These are phyloP conservation scores for Pelargonium citronellum DNA, from an alignment of 441 rosid genomes.

Conservation along the genomic window DNA sequence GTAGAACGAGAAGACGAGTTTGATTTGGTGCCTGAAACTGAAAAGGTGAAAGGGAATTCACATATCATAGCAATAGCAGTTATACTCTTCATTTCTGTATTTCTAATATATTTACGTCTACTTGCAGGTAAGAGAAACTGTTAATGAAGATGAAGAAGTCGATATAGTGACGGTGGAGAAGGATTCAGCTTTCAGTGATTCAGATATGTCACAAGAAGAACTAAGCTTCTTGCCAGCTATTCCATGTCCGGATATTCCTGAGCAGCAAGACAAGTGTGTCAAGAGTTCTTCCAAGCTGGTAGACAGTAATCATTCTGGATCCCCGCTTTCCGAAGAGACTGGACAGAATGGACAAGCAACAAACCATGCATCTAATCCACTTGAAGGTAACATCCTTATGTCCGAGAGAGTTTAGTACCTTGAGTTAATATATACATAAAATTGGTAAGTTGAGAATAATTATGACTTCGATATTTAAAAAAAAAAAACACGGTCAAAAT, in stretches of 20 bases:
- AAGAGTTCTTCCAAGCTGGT: constrained; percentile 62
- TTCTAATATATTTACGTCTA: constrained; percentile 22
- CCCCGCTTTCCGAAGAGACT: constrained; percentile 74
- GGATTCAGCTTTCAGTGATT: constrained; percentile 76
- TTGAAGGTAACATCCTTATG: constrained; percentile 48
- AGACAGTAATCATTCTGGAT: constrained; percentile 61
- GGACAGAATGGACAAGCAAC: constrained; percentile 60
- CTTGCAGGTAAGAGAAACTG: constrained; percentile 70
- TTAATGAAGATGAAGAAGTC: constrained; percentile 87
- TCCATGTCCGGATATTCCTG: constrained; percentile 72
- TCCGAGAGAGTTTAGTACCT: constrained; percentile 20
- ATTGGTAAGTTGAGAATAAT: not conserved
- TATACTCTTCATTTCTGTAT: constrained; percentile 18
- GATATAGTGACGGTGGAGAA: constrained; percentile 81
- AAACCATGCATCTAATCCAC: constrained; percentile 63
- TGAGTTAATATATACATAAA: constrained; percentile 11
- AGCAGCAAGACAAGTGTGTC: constrained; percentile 53
- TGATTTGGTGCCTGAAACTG: constrained; percentile 80
- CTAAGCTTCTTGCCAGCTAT: constrained; percentile 81
- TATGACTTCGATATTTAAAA: not conserved
- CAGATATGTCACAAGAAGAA: constrained; percentile 91
- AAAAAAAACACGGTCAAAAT: not conserved
- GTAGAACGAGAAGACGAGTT: constrained; percentile 95
- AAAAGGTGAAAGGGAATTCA: constrained; percentile 51
- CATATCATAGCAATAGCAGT: constrained; percentile 14